Base-by-base conservation (phyloP, 2,329 filamentous ascomycete genomes). In the Aureobasidium mangrovei region DNA sequence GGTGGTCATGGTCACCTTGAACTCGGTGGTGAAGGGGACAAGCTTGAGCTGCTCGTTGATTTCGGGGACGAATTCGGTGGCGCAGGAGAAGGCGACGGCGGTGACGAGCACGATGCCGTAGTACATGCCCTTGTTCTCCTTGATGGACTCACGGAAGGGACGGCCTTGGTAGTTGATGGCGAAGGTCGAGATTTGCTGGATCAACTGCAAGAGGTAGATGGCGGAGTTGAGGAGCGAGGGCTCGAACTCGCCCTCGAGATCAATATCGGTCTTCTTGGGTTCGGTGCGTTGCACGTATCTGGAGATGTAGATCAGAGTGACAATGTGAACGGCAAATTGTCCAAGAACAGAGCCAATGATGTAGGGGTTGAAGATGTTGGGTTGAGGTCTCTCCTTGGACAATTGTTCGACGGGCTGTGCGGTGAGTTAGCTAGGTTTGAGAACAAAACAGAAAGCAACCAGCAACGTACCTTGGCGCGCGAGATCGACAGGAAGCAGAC, bases 141-240 rank as follows among this genome's bases (percentile, higher is more conserved):
- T 85, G 61, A 98, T 89, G 26, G 86, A 87, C 73, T 98, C 93
- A 57, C 93, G 88, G 85, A 98, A 98, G 9, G 93, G 93, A 7
- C 93, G 86, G 56, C 93, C 93, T 72, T 98, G 93, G 76, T 98
- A 98, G 77, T 98, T 98, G 77, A 98, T 95, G 58, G 93, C 91
- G 65, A 98, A 98, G 3, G 93, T 98, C 27, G 91, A 96, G 67
- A 98, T 95, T 71, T 98, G 93, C 72, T 98, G 93, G 70, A 98
- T 97, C 49, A 98, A 83, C 67, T 97, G 93, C 39, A 98, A 82
- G 28, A 98, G 86, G 71, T 97, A 98, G 62, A 98, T 88, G 54
- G 93, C 93, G 45, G 86, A 93, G 77, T 98, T 98, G 68, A 98
- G 84, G 7, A 98, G 81, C 4, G 90, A 95, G 1, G 93, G 93